phyloP scores from a whole-genome alignment of 805 yeast genomes.

The Hanseniaspora nectarophila region DNA sequence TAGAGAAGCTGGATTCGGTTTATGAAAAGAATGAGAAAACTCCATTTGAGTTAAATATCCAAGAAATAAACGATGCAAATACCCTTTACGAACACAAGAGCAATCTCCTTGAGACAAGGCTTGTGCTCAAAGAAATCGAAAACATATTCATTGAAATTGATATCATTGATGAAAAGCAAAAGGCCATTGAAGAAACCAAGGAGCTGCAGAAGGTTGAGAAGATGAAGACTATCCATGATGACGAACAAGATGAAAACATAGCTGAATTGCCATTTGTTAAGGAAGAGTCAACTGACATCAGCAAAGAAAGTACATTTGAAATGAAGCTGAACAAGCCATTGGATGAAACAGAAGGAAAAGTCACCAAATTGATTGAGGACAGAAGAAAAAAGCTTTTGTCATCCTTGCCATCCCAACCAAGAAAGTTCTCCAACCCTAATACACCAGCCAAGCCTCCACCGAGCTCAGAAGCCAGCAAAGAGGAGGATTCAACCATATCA shows the following conservation, averaged over 20 bases:
- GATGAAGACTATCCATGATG: not conserved
- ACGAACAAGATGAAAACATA: not conserved
- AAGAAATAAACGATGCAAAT: not conserved
- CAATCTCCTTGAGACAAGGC: not conserved
- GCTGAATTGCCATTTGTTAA: not conserved
- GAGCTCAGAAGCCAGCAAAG: not conserved
- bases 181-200: not conserved
- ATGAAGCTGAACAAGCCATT: not conserved
- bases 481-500: not conserved
- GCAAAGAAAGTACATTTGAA: not conserved
- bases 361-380: conserved; percentile 4
- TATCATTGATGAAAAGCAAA: conserved; percentile 7
- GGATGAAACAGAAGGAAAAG: not conserved
- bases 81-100: conserved; percentile 4
- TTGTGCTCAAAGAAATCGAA: conserved; percentile 4
- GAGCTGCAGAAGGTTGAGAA: not conserved
- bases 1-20: not conserved
- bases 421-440: conserved; percentile 5
- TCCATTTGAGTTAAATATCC: not conserved
- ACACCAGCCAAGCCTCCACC: no score
- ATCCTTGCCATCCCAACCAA: conserved; percentile 13
- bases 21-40: not conserved
- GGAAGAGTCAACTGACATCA: no score
- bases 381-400: conserved; percentile 13
- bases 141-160: conserved; percentile 3